These are phyloP conservation scores for Kingdonia uniflora DNA, from an alignment of 164 flowering plant genomes.

Conservation along the genomic window DNA sequence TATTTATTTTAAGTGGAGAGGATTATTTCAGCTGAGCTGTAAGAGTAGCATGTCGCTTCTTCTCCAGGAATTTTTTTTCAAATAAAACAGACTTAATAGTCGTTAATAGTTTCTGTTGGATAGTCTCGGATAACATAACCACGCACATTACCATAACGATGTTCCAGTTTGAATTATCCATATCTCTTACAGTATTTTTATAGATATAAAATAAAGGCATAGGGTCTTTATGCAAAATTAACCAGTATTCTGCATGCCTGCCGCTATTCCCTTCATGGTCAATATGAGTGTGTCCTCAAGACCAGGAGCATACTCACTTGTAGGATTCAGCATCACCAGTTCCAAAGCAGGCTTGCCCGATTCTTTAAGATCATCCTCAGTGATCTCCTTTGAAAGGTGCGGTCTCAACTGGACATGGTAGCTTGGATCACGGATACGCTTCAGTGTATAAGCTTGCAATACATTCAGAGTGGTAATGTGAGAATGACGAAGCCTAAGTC, in stretches of 20 bases:
- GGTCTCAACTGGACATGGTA: slow-evolving; percentile 63
- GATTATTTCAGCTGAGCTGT: no score
- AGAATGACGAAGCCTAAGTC: slow-evolving; percentile 80
- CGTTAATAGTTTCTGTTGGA: no score
- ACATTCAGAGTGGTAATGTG: slow-evolving; percentile 90
- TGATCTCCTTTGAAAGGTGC: slow-evolving; percentile 70
- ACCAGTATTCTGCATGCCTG: slow-evolving; percentile 99
- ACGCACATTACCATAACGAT: no score
- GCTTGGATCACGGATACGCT: slow-evolving; percentile 86
- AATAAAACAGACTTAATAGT: no score
- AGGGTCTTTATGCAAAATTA: slow-evolving; percentile 14
- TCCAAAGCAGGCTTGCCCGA: slow-evolving; percentile 69
- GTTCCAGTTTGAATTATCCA: no score
- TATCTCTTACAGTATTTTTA: not conserved
- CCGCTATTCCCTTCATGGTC: slow-evolving; percentile 99
- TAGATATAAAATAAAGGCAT: not conserved
- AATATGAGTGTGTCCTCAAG: slow-evolving; percentile 94
- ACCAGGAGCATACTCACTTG: slow-evolving; percentile 97
- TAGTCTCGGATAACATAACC: no score
- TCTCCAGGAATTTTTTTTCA: no score
- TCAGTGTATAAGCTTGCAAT: slow-evolving; percentile 88
- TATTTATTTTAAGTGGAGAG: no score
- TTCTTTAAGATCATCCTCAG: slow-evolving; percentile 19
- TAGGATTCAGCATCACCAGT: slow-evolving; percentile 74
- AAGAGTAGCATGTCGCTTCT: no score